These are phyloP conservation scores for Phylloporus sp. DNA, from an alignment of 768 basidiomycete species.

Conservation along the genomic window DNA sequence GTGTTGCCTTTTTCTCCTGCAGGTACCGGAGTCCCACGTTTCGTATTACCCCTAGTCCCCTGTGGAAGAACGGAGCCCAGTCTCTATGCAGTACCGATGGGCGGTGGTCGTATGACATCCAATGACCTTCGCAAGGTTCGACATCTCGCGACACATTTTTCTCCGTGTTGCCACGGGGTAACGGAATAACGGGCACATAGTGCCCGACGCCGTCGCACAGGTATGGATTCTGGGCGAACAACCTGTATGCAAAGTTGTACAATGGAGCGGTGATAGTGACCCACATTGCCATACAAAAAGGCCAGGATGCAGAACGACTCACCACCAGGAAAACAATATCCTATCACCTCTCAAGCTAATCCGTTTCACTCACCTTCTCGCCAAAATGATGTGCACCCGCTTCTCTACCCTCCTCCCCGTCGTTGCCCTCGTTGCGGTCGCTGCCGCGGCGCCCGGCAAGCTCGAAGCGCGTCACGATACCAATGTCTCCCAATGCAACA, in stretches of 20 bases:
- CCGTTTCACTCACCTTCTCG: neutral
- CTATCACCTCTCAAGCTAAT: neutral
- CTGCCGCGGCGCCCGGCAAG: conserved; percentile 3
- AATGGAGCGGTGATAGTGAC: no score
- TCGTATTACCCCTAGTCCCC: neutral
- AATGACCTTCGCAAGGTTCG: neutral
- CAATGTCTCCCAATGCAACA: conserved; percentile 4
- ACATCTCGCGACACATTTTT: neutral
- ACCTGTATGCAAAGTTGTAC: neutral
- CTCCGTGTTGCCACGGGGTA: neutral
- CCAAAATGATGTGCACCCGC: conserved; percentile 6
- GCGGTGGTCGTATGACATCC: neutral
- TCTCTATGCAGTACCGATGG: neutral
- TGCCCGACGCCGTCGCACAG: neutral
- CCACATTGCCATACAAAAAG: no score
- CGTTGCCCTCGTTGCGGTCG: conserved; percentile 8
- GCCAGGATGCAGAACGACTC: neutral
- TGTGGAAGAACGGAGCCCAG: neutral
- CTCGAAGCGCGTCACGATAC: conserved; percentile 2
- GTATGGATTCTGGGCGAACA: neutral
- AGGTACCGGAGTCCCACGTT: no score
- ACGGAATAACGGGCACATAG: neutral
- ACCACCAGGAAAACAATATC: neutral
- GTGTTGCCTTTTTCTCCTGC: no score
- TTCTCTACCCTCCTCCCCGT: conserved; percentile 8